Base-by-base conservation (phyloP, 1,284 basidiomycete genomes). In the Ustilago lituana region DNA sequence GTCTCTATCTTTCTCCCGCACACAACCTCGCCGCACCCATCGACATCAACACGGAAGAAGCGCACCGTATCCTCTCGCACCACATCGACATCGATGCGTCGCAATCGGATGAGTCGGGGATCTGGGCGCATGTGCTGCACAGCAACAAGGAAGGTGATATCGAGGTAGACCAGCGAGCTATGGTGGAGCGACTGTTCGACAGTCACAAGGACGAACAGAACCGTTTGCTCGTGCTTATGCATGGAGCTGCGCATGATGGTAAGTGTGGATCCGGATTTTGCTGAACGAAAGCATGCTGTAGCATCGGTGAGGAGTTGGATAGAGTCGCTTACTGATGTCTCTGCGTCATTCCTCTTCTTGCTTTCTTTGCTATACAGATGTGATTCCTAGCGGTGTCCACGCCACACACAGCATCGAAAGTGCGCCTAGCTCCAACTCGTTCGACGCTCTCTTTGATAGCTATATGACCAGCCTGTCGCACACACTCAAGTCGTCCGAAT, bases 381-480 rank as follows among this genome's bases (percentile, higher is more conserved):
- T 66, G 32, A 60, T 73, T 32, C 71, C 71, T 0, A 37, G 20
- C 32, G 39, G 46, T 6, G 27, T 74, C 1, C 44, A 29, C 3
- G 56, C 69, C n/a, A 74, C 66, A 8, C 68, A 74, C 56, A 61
- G 15, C 45, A 54, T 74, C 44, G 33, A 45, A 8, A 23, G 9
- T 2, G 50, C 65, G 12, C 73, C 65, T 19, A 41, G 38, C 37
- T 48, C 60, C 29, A 20, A 32, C 26, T 65, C 64, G 10, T 73
- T 74, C 29, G 73, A 74, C 14, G 69, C 73, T 10, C 56, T 74
- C 5, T 52, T 74, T 14, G 45, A 65, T 37, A 50, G 51, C 48
- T 74, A 74, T 55, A 26, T 68, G 31, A 20, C 37, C 31, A 40
- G 49, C 26, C 36, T 69, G 4, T 45, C 62, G n/a, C 39, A 52